Evolutionary conservation across 768 basidiomycete genomes (phyloP), one percentile per base, ranked within the genome.

Genomic region (Tulasnella sp.): DNA sequence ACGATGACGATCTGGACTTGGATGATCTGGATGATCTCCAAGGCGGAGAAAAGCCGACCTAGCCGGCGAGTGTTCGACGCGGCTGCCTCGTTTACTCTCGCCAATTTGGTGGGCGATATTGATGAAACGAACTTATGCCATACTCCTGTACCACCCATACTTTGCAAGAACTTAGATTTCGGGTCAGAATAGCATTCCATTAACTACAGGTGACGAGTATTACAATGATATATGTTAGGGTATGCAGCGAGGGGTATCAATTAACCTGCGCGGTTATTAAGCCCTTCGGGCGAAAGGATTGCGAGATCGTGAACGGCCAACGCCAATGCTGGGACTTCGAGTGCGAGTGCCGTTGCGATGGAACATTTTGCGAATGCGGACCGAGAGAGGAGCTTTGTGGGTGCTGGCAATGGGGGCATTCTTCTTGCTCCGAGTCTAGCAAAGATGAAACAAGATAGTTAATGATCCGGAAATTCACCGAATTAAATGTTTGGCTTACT

Each of bases 1-100:
- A 77, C 10, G 76, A 77, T n/a, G 78, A 71, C 42, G 78, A 79
- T 42, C 42, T 77, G 38, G 52, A 77, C 40, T 39, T 58, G 7
- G 56, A 74, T 46, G 72, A 74, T 40, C 18, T 74, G 19, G 38
- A 39, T 39, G 72, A 68, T 14, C 62, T 68, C 12, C 62, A 68
- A 68, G 14, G 21, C 14, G 62, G 34, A 68, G 62, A 34, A 27
- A 68, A 68, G n/a, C 27, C 27, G 27, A 34, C n/a, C n/a, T 68
- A 68, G 12, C 62, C 12, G 62, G 62, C 21, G 10, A 34, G 3
- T 12, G 8, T 58, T 1, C 42, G 2, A 44, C 42, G 46, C 46
- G 18, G 46, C 46, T 46, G 19, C 19, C 14, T 46, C 46, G 46
- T 46, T 46, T 16, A 19, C 7, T 46, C 19, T 46, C 2, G 46